These are phyloP conservation scores for Erysimum cheiranthoides DNA, from an alignment of 345 rosid genomes.

Conservation along the genomic window DNA sequence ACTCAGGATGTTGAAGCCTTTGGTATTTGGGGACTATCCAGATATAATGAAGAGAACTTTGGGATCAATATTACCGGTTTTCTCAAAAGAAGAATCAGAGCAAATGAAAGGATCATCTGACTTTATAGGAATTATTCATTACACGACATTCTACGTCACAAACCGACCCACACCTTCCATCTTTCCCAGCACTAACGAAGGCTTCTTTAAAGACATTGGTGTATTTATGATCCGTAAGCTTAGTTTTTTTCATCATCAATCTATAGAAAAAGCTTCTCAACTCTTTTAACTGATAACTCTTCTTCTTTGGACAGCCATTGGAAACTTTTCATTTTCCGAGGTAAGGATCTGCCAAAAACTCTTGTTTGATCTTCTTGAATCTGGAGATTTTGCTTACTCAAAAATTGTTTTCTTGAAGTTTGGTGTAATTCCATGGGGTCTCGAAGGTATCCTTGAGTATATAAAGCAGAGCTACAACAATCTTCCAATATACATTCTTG, in stretches of 20 bases:
- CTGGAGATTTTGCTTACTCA: neutral
- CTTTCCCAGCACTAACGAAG: conserved; percentile 31
- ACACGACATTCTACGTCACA: conserved; percentile 39
- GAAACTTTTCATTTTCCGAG: conserved; percentile 18
- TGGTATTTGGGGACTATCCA: conserved; percentile 81
- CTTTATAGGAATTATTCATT: conserved; percentile 63
- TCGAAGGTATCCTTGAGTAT: conserved; percentile 48
- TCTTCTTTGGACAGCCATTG: conserved; percentile 45
- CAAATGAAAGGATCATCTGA: conserved; percentile 68
- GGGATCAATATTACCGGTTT: conserved; percentile 71
- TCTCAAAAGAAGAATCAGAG: conserved; percentile 61
- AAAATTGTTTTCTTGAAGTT: conserved; percentile 36
- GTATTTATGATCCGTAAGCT: conserved; percentile 36
- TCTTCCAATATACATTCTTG: conserved; percentile 56
- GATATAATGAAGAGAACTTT: conserved; percentile 59
- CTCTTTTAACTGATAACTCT: conserved; percentile 1
- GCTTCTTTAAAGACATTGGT: conserved; percentile 51
- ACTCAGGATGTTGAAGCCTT: conserved; percentile 54
- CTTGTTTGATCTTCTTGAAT: neutral
- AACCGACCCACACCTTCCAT: conserved; percentile 42
- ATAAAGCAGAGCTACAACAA: conserved; percentile 51
- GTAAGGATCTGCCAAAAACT: conserved; percentile 20
- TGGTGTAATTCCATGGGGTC: conserved; percentile 44
- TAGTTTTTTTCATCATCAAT: conserved; percentile 2
- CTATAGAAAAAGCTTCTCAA: neutral